phyloP scores from a whole-genome alignment of 1,284 basidiomycete genomes.

The Ceratobasidium sp. region DNA sequence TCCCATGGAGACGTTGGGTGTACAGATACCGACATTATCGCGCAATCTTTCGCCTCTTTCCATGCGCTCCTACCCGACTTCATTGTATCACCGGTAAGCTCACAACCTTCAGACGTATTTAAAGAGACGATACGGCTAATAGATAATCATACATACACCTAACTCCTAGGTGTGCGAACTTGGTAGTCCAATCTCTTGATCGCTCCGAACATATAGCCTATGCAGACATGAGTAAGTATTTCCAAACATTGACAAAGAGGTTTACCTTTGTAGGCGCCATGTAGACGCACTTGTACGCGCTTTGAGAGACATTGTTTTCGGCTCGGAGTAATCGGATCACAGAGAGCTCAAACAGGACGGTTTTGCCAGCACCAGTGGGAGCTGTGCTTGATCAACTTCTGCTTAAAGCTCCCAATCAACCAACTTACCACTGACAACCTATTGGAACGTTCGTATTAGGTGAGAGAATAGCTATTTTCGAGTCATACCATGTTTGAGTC shows the following conservation, averaged over 20 bases:
- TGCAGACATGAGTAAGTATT: neutral
- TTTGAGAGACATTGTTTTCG: conserved; percentile 50
- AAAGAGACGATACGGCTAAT: neutral
- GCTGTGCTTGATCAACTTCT: conserved; percentile 55
- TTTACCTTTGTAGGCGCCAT: conserved; percentile 90
- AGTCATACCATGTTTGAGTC: conserved; percentile 73
- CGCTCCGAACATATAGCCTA: conserved; percentile 89
- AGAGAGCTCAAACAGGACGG: conserved; percentile 89
- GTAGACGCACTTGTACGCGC: conserved; percentile 76
- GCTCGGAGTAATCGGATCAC: conserved; percentile 77
- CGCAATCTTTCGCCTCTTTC: conserved; percentile 73
- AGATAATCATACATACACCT: conserved; percentile 62
- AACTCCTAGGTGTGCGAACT: conserved; percentile 75
- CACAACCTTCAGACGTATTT: conserved; percentile 63
- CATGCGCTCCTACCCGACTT: conserved; percentile 64
- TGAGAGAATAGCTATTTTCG: conserved; percentile 40
- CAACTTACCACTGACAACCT: conserved; percentile 76
- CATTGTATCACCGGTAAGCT: conserved; percentile 89
- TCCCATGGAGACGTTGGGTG: neutral
- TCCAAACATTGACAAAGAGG: neutral
- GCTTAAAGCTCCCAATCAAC: neutral
- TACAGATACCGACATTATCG: conserved; percentile 70
- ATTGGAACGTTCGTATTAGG: conserved; percentile 8
- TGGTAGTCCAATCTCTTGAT: conserved; percentile 79
- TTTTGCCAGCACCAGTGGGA: conserved; percentile 92